Evolutionary conservation across 306 rosid genomes (phyloP), one percentile per base, ranked within the genome.

Genomic region (Cicer arietinum): DNA sequence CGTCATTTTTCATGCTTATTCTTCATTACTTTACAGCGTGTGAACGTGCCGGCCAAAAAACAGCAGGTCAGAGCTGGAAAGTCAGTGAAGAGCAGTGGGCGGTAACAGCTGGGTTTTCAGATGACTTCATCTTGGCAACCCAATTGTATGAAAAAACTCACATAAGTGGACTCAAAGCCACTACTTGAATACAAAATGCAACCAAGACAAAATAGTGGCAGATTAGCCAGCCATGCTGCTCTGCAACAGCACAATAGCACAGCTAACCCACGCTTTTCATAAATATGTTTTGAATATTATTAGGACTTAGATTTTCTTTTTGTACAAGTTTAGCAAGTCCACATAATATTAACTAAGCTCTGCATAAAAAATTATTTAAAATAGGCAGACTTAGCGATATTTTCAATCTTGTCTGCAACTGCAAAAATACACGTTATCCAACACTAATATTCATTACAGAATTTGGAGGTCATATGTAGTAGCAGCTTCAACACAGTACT

Each of bases 391-490:
- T 69, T 7, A 8, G 22, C 62, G 3, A 71, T 63, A 59, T 59
- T 57, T 20, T 22, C 1, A 50, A 30, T 67, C 47, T 72, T 25
- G 25, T 58, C 67, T 40, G 22, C 48, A 45, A 53, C 61, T 53
- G 54, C 45, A 60, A 50, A 30, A 42, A 64, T 62, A 70, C 47
- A 54, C 56, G 64, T 22, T 71, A 69, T 62, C 74, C n/a, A 64
- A 37, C 41, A 71, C 40, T 46, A 43, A 8, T 20, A 52, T 60
- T 56, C 7, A 40, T 30, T 14, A 54, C n/a, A 71, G 69, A 53
- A 43, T 13, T 53, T 67, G 58, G 6, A 75, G 77, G 51, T 8
- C 37, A 18, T 51, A 67, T 41, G 50, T 9, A 14, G 52, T 41
- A 0, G 20, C 18, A 42, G 45, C 52, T 13, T 52, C 52, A 65